A percentile compares a stretch with the other conserved stretches of the same genome.
Evolutionary conservation across 1,284 basidiomycete genomes (phyloP).

Genomic region (Pyrrhoderma lamaoense): DNA sequence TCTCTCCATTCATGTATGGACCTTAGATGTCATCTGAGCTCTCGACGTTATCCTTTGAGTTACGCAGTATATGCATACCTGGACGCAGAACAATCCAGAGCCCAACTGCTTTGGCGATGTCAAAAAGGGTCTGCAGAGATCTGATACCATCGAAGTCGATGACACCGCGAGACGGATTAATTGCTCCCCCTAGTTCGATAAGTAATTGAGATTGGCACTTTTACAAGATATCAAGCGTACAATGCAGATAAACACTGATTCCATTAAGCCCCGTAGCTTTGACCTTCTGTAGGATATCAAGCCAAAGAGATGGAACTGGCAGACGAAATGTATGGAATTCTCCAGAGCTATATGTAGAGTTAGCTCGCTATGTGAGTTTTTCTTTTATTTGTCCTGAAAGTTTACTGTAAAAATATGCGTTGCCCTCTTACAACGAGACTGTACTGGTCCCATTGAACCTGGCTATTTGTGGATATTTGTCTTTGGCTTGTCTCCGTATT

Average conservation of each 20-base stretch:
- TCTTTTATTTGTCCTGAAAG: too few species aligned
- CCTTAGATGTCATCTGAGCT: constrained; percentile 21
- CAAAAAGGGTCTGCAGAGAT: constrained; percentile 56
- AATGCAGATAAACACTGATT: constrained; percentile 67
- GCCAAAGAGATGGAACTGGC: constrained; percentile 74
- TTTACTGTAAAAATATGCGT: constrained; percentile 17
- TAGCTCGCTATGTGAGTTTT: too few species aligned
- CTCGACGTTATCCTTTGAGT: background rate
- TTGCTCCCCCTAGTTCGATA: constrained; percentile 38
- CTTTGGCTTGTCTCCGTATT: too few species aligned
- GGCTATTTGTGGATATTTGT: too few species aligned
- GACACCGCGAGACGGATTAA: constrained; percentile 68
- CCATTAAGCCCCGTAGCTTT: constrained; percentile 78
- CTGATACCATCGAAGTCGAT: constrained; percentile 67
- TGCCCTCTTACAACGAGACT: constrained; percentile 17
- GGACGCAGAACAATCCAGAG: constrained; percentile 42
- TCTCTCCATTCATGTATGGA: constrained; percentile 74
- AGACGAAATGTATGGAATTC: constrained; percentile 82
- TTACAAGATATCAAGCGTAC: constrained; percentile 2
- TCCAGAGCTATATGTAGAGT: constrained; percentile 32
- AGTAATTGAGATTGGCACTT: constrained; percentile 6
- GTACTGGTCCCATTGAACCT: constrained; percentile 14
- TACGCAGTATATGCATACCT: constrained; percentile 22
- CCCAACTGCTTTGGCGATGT: constrained; percentile 37
- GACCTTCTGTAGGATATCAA: constrained; percentile 74